Conservation (phyloP, 352 stramenopile species). For the Globisporangium barbulae region DNA sequence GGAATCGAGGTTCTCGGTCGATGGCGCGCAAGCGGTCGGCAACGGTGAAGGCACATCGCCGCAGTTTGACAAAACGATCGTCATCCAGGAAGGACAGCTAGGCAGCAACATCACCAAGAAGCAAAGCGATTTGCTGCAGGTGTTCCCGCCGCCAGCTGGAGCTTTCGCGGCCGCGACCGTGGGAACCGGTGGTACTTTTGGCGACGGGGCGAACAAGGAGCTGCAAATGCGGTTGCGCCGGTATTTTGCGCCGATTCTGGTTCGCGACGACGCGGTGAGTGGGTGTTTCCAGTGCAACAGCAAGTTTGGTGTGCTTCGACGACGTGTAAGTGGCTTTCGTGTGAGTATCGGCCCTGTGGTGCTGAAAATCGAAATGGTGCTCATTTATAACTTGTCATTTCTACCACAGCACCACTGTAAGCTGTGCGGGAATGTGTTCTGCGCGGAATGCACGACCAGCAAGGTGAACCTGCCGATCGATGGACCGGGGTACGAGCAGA, state of each 20-base stretch:
- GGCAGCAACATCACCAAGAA: slow-evolving; percentile 15
- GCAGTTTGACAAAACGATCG: slow-evolving; percentile 11
- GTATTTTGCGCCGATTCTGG: slow-evolving; percentile 60
- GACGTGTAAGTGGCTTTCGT: slow-evolving; percentile 35
- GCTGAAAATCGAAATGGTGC: not conserved
- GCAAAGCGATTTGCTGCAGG: slow-evolving; percentile 21
- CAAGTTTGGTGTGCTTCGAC: slow-evolving; percentile 74
- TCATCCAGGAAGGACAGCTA: not conserved
- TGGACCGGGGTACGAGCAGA: slow-evolving; percentile 53
- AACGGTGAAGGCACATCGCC: not conserved
- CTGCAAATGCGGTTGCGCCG: slow-evolving; percentile 39
- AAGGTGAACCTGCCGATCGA: slow-evolving; percentile 66
- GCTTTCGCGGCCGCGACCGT: slow-evolving; percentile 18
- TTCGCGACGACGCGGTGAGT: slow-evolving; percentile 37
- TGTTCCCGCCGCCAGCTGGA: slow-evolving; percentile 11
- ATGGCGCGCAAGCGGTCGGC: not conserved
- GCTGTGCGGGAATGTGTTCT: slow-evolving; percentile 74
- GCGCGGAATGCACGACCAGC: slow-evolving; percentile 69
- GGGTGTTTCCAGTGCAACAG: slow-evolving; percentile 61
- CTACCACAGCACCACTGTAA: slow-evolving; percentile 58
- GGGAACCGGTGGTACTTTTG: slow-evolving; percentile 13
- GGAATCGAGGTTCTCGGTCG: not conserved
- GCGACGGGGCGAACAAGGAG: slow-evolving; percentile 21
- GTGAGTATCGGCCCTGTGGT: not conserved
- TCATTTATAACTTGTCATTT: slow-evolving; percentile 4